Base-by-base conservation (phyloP, 768 basidiomycete genomes). In the Gloeopeniophorella convolvens region DNA sequence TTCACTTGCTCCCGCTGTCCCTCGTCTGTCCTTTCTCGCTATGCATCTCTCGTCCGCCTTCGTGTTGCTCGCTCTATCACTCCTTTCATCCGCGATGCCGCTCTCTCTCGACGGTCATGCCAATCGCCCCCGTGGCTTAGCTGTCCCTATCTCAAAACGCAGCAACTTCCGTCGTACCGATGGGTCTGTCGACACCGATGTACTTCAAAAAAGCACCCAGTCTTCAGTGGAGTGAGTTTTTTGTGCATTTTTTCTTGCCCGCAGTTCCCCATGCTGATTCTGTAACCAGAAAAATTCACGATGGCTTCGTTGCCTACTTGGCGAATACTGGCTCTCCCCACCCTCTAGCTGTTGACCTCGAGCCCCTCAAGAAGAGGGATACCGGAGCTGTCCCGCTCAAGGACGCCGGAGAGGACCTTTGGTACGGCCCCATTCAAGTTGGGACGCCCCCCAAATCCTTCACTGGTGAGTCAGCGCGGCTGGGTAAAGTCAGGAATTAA, bases 351-450 rank as follows among this genome's bases (percentile, higher is more conserved):
- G 40, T 9, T 21, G 20, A 11, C 7, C 13, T 40, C 43, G 34
- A n/a, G 13, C 21, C 15, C 13, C 6, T 30, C 37, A 15, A 33
- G 21, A 42, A 42, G 41, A 20, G 21, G 36, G 51, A n/a, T 16
- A 36, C 61, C 57, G 26, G 20, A 28, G 20, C 45, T 21, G 18
- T n/a, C 23, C 13, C 33, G n/a, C 39, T 53, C 8, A 54, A 26
- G 18, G 51, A 53, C 41, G 27, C n/a, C 31, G 27, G 16, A 6
- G 31, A 30, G n/a, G 45, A 34, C 15, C 51, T 53, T 13, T 53
- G 51, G 51, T 47, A 35, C 23, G 51, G 51, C 18, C 27, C 35
- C 18, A 42, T 53, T 31, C 21, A 21, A 12, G 45, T 48, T 26
- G 51, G 51, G 5, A 53, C 51, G 9, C 51, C 51, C 3, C 20